Base-by-base conservation (phyloP, 2,329 filamentous ascomycete species). In the Scedosporium boydii region DNA sequence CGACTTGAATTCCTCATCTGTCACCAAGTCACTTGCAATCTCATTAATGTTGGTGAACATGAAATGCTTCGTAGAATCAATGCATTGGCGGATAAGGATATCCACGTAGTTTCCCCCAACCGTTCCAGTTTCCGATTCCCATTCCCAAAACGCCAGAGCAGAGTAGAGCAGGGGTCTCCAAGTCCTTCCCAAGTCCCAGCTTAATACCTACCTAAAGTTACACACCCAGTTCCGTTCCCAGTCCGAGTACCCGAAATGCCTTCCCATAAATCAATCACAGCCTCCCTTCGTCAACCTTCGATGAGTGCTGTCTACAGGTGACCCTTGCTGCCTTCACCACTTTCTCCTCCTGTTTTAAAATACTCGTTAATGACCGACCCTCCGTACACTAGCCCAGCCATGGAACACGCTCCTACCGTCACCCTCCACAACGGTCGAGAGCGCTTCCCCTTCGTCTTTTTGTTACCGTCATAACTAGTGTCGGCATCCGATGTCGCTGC, bases 281-380 rank as follows among this genome's bases (percentile, higher is more conserved):
- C 34, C 34, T 14, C 12, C 34, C 21, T 48, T 48, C 44, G n/a
- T 21, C n/a, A 48, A 5, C n/a, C 21, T 55, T 38, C 34, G 12
- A 38, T 38, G 34, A 38, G 34, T 38, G 34, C 34, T 38, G 34
- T 38, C 10, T 26, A 59, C n/a, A 61, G 29, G 26, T 6, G 14
- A 2, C 59, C 59, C 59, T 38, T 61, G 0, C 74, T 71, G 1
- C 74, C 79, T 61, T 67, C 70, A 2, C 78, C 78, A 63, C 79
- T 76, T 7, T 66, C 34, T 3, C 79, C 80, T 0, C 80, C 78
- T 0, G 77, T 82, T 53, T 74, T 77, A 63, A 86, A 79, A 62
- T 81, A 83, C 66, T 88, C 85, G 1, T 76, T 76, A n/a, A 85
- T 74, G 14, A 85, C 78, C 7, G 85, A 84, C 21, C 84, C 73